Evolutionary conservation across 2,329 filamentous ascomycete species (phyloP).

Genomic region (Phoma sp.): DNA sequence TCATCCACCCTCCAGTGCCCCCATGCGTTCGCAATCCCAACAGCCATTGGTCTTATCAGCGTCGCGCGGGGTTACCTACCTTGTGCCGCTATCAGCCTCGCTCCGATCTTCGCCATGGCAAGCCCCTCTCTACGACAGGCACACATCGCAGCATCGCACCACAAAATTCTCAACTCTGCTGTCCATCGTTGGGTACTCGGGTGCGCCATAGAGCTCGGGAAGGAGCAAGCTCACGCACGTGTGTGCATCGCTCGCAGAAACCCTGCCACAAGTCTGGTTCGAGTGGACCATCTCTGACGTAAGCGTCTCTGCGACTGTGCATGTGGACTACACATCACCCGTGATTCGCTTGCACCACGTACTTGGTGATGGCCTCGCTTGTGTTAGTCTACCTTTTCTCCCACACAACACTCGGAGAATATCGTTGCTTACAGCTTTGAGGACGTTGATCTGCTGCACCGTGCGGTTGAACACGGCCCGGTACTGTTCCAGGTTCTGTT

Average conservation of each 20-base stretch:
- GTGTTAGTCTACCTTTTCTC: conserved; percentile 16
- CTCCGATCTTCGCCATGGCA: conserved; percentile 40
- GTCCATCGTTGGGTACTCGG: not conserved
- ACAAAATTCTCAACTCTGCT: not conserved
- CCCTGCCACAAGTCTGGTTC: conserved; percentile 1
- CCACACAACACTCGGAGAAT: conserved; percentile 23
- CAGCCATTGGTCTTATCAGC: conserved; percentile 43
- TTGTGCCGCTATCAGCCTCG: conserved; percentile 16
- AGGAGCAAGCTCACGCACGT: conserved; percentile 18
- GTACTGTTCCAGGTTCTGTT: conserved; percentile 86
- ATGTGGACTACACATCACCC: conserved; percentile 41
- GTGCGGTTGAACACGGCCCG: conserved; percentile 84
- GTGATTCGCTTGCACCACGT: conserved; percentile 48
- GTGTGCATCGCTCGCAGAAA: conserved; percentile 6
- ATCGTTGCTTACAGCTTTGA: conserved; percentile 57
- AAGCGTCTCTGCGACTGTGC: conserved; percentile 7
- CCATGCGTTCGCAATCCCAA: conserved; percentile 35
- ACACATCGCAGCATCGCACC: conserved; percentile 8
- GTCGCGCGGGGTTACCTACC: conserved; percentile 29
- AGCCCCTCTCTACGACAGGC: conserved; percentile 7
- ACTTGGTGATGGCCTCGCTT: conserved; percentile 48
- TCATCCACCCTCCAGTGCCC: conserved; percentile 19
- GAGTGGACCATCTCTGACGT: conserved; percentile 9
- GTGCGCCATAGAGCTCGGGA: conserved; percentile 11
- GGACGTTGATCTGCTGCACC: conserved; percentile 71